Percentiles rank a stretch among this genome's conserved stretches.
Evolutionary conservation across 2,329 filamentous ascomycete species (phyloP).

Genomic region (Calonectria pseudoturangicola): DNA sequence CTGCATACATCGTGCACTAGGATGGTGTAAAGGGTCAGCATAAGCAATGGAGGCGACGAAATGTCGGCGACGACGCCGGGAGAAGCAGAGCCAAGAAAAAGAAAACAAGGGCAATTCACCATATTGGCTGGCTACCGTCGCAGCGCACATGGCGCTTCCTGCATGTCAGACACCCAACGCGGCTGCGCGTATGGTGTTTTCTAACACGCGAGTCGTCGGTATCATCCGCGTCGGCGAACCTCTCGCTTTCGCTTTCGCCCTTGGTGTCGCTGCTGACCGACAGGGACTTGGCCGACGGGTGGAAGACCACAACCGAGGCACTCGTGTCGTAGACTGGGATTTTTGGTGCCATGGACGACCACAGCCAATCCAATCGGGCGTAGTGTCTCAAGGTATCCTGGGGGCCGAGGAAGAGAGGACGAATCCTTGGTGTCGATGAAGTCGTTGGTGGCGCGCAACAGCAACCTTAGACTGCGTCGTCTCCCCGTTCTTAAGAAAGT

Average conservation of each 20-base stretch:
- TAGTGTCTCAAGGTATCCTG: not conserved
- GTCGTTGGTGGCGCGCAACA: not conserved
- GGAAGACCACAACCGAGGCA: not conserved
- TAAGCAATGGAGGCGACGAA: not conserved
- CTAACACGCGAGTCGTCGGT: conserved; percentile 14
- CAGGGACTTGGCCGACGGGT: not conserved
- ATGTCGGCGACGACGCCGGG: not conserved
- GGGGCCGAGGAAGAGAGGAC: not conserved
- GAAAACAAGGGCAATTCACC: conserved; percentile 38
- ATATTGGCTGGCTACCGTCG: conserved; percentile 46
- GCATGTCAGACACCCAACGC: conserved; percentile 51
- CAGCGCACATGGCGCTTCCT: conserved; percentile 47
- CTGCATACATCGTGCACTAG: conserved; percentile 40
- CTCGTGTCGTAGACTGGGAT: not conserved
- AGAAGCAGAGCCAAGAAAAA: not conserved
- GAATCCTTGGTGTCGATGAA: not conserved
- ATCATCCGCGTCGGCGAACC: not conserved
- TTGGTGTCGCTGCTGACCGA: not conserved
- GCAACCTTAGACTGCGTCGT: not conserved
- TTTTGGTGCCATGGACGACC: conserved; percentile 14
- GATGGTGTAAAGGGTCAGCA: not conserved
- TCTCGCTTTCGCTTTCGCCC: not conserved
- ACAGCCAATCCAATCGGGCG: not conserved
- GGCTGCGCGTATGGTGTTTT: conserved; percentile 43
- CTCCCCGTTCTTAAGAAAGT: no score